A percentile compares a stretch with the other conserved stretches of the same genome.
Conservation (phyloP, 2,329 filamentous ascomycete species). For the Fusarium robinianum region DNA sequence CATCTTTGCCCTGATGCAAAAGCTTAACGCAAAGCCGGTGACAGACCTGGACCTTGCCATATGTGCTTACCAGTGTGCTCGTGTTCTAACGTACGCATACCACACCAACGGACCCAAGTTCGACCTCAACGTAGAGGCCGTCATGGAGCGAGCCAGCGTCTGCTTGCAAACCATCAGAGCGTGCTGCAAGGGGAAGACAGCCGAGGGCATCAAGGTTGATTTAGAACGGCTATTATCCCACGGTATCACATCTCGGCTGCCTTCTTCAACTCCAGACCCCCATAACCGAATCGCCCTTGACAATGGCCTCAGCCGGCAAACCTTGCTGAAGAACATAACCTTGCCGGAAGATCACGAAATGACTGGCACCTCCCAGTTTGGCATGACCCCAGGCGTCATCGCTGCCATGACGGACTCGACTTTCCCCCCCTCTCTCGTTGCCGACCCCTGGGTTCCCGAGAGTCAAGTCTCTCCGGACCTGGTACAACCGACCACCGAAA, state of each 20-base stretch:
- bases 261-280: conserved; percentile 27
- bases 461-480: conserved; percentile 35
- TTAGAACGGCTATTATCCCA: conserved; percentile 56
- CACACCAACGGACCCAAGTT: conserved; percentile 51
- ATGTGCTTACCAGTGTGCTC: conserved; percentile 60
- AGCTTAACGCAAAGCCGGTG: conserved; percentile 56
- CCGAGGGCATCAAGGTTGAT: conserved; percentile 52
- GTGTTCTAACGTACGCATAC: conserved; percentile 56
- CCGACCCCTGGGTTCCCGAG: conserved; percentile 38
- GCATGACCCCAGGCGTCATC: conserved; percentile 19
- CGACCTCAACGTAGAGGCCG: conserved; percentile 50
- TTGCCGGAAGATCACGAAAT: conserved; percentile 38
- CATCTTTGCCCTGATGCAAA: conserved; percentile 58
- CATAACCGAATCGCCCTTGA: conserved; percentile 22
- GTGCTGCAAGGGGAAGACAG: conserved; percentile 56
- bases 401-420: conserved; percentile 38
- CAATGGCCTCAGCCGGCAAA: conserved; percentile 30
- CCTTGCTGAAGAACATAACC: conserved; percentile 32
- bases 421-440: conserved; percentile 39
- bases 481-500: conserved; percentile 26
- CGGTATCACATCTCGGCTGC: conserved; percentile 42
- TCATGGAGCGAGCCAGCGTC: conserved; percentile 54
- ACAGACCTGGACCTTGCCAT: conserved; percentile 60
- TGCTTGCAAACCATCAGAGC: conserved; percentile 57
- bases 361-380: conserved; percentile 29